Percentiles rank a stretch among this genome's conserved stretches.
Evolutionary conservation across 805 yeast genomes (phyloP).

Genomic region (Monosporozyma solicola): DNA sequence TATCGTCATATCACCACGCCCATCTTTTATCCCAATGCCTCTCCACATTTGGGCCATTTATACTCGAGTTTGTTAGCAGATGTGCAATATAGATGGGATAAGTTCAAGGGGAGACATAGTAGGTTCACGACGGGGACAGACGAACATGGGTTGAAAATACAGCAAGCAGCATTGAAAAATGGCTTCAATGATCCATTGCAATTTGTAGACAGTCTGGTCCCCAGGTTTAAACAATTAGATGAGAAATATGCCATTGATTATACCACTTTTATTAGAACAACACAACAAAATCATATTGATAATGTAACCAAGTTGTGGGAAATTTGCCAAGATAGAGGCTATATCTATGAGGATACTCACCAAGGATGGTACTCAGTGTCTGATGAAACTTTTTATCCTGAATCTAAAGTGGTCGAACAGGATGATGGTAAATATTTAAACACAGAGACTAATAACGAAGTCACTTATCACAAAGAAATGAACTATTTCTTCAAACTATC

Average conservation of each 20-base stretch:
- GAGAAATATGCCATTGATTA: constrained; percentile 45
- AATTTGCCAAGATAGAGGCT: constrained; percentile 46
- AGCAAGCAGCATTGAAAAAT: constrained; percentile 62
- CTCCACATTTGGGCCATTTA: constrained; percentile 88
- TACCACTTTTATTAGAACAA: constrained; percentile 82
- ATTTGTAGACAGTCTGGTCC: constrained; percentile 64
- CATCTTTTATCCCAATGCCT: constrained; percentile 91
- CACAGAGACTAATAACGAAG: constrained; percentile 69
- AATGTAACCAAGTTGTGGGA: constrained; percentile 70
- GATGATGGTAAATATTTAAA: constrained; percentile 22
- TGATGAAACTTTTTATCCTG: constrained; percentile 92
- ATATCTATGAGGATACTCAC: constrained; percentile 75
- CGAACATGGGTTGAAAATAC: constrained; percentile 93
- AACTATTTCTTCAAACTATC: constrained; percentile 81
- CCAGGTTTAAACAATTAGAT: constrained; percentile 59
- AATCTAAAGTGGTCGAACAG: constrained; percentile 47
- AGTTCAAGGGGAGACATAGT: constrained; percentile 36
- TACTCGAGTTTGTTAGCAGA: constrained; percentile 84
- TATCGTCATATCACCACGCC: constrained; percentile 67
- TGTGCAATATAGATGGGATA: constrained; percentile 65
- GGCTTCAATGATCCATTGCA: constrained; percentile 43
- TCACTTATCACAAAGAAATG: constrained; percentile 63
- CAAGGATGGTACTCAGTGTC: constrained; percentile 92
- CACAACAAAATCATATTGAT: constrained; percentile 66
- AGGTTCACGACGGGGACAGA: constrained; percentile 87